Evolutionary conservation across 257 asterid genomes (phyloP).

Genomic region (Gentiana dahurica): DNA sequence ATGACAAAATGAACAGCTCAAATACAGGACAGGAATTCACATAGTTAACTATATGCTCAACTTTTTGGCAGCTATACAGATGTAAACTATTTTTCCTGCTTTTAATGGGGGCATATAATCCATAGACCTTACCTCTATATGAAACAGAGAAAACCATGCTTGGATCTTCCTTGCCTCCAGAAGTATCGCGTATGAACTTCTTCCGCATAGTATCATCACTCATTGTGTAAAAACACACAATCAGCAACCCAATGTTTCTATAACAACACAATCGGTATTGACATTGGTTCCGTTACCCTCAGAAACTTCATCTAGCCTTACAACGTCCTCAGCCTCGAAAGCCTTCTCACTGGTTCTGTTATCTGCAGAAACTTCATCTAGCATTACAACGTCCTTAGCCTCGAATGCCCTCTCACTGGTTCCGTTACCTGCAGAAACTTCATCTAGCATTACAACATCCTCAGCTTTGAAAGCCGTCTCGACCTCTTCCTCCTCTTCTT

Average conservation of each 20-base stretch:
- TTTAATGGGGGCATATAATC: not conserved
- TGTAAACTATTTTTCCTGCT: not conserved
- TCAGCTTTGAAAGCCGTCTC: not conserved
- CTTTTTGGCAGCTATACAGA: not conserved
- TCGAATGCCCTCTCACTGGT: not conserved
- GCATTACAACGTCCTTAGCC: constrained; percentile 4
- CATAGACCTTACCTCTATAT: not conserved
- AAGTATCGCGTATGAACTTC: constrained; percentile 2
- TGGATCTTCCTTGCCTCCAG: constrained; percentile 5
- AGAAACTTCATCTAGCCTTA: not conserved
- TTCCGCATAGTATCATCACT: constrained; percentile 26
- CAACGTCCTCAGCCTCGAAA: constrained; percentile 4
- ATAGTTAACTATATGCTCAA: not conserved
- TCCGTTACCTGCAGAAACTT: constrained; percentile 10
- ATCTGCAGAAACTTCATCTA: constrained; percentile 4
- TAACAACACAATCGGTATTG: constrained; percentile 7
- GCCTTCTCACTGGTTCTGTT: constrained; percentile 5
- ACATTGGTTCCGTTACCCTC: constrained; percentile 9
- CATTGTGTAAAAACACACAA: not conserved
- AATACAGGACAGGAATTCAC: too few species aligned
- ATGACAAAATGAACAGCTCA: too few species aligned
- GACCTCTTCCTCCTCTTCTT: constrained; percentile 20
- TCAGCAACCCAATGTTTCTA: constrained; percentile 8
- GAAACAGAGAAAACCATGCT: constrained; percentile 4
- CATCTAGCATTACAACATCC: constrained; percentile 3